Evolutionary conservation across 2,329 filamentous ascomycete species (phyloP).

Genomic region (Tolypocladium ophioglossoides): DNA sequence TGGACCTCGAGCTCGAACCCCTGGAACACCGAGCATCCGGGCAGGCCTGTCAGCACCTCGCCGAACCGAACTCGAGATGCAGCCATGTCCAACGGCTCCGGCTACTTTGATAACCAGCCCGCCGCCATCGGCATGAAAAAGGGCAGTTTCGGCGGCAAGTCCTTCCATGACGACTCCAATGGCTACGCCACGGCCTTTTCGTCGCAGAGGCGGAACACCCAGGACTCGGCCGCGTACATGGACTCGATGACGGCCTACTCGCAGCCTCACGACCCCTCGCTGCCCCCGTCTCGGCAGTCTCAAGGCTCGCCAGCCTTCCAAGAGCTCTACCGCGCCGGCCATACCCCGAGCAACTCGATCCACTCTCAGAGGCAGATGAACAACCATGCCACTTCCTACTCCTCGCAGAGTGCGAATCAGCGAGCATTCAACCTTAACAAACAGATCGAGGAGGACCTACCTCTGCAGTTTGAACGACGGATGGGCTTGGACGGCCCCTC

Average conservation of each 20-base stretch:
- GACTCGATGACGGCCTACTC: constrained; percentile 16
- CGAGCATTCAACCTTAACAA: constrained; percentile 25
- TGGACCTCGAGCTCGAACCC: constrained; percentile 40
- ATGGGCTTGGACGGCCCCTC: constrained; percentile 22
- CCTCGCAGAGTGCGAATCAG: constrained; percentile 28
- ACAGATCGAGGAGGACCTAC: constrained; percentile 27
- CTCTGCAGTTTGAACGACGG: constrained; percentile 20
- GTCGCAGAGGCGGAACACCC: constrained; percentile 20
- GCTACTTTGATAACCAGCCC: constrained; percentile 36
- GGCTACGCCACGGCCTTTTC: constrained; percentile 14
- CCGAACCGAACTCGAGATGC: constrained; percentile 43
- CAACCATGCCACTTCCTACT: constrained; percentile 35
- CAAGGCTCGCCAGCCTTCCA: constrained; percentile 29
- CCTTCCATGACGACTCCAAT: constrained; percentile 13
- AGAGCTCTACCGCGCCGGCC: constrained; percentile 22
- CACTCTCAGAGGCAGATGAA: constrained; percentile 35
- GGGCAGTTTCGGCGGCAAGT: constrained; percentile 11
- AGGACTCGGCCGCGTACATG: constrained; percentile 31
- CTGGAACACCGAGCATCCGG: constrained; percentile 44
- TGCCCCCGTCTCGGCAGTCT: constrained; percentile 45
- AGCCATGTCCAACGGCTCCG: constrained; percentile 31
- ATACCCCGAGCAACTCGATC: constrained; percentile 32
- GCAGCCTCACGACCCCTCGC: constrained; percentile 41
- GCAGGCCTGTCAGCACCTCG: constrained; percentile 42
- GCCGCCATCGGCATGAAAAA: constrained; percentile 31